These are phyloP conservation scores for Emmonsiellopsis sp. DNA, from an alignment of 2,329 filamentous ascomycete species.

Conservation along the genomic window DNA sequence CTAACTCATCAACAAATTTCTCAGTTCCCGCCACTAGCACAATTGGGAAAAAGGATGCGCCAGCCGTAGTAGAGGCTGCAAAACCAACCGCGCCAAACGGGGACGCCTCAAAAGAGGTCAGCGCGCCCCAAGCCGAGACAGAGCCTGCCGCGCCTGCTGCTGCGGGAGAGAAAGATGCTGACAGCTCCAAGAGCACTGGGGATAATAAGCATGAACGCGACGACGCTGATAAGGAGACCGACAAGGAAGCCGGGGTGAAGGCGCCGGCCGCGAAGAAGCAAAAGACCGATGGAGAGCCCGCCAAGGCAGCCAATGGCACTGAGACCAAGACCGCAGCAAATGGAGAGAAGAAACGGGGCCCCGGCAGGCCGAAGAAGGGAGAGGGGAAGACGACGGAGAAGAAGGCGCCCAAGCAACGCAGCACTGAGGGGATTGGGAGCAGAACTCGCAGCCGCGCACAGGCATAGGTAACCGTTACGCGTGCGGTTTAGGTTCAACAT, in stretches of 20 bases:
- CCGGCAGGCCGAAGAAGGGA: slow-evolving; percentile 22
- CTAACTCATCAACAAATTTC: background rate
- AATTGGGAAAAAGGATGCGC: background rate
- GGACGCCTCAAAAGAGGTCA: background rate
- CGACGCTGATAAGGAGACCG: background rate
- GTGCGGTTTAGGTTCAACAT: too few relatives aligned
- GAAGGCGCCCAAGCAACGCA: slow-evolving; percentile 13
- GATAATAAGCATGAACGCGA: slow-evolving; percentile 2
- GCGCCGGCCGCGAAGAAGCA: slow-evolving; percentile 27
- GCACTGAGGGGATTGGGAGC: slow-evolving; percentile 25
- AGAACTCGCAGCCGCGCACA: slow-evolving; percentile 31
- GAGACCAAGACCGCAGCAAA: slow-evolving; percentile 11
- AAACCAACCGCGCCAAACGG: background rate
- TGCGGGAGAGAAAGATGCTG: background rate
- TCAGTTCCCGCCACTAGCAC: background rate
- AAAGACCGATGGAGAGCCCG: slow-evolving; percentile 17
- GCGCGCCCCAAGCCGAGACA: background rate
- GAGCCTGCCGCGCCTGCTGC: background rate
- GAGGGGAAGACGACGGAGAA: slow-evolving; percentile 3
- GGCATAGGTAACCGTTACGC: slow-evolving; percentile 10
- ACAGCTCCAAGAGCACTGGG: slow-evolving; percentile 1
- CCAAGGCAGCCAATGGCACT: slow-evolving; percentile 11
- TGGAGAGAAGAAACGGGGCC: slow-evolving; percentile 21
- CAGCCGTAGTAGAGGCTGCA: background rate
- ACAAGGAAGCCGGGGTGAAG: slow-evolving; percentile 1